A percentile compares a stretch with the other conserved stretches of the same genome.
Conservation (phyloP, 2,329 filamentous ascomycete species). For the Fusarium incarnatum region DNA sequence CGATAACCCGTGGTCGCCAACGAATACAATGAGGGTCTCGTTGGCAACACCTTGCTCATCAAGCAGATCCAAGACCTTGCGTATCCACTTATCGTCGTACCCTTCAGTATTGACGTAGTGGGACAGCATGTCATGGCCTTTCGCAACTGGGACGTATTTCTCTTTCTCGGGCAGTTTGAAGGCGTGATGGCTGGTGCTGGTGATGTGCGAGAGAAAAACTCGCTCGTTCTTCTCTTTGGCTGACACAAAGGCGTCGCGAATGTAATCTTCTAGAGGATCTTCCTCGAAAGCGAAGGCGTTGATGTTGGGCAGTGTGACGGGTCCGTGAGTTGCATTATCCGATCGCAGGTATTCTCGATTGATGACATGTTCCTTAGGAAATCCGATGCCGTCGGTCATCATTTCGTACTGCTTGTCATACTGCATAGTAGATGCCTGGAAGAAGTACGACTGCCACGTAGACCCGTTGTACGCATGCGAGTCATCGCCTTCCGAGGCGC, state of each 20-base stretch:
- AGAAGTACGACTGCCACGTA: conserved; percentile 50
- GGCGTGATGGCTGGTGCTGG: conserved; percentile 49
- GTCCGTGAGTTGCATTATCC: conserved; percentile 47
- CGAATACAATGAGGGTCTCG: conserved; percentile 50
- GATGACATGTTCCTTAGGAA: conserved; percentile 44
- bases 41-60: conserved; percentile 50
- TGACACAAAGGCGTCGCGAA: conserved; percentile 48
- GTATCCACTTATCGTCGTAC: conserved; percentile 50
- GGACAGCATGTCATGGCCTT: conserved; percentile 47
- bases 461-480: conserved; percentile 25
- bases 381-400: conserved; percentile 48
- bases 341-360: conserved; percentile 48
- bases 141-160: conserved; percentile 43
- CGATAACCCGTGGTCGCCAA: conserved; percentile 51
- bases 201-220: conserved; percentile 48
- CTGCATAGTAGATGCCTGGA: conserved; percentile 48
- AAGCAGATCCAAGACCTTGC: conserved; percentile 47
- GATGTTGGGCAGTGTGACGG: conserved; percentile 46
- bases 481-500: neutral
- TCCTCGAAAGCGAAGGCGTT: conserved; percentile 54
- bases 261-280: conserved; percentile 48
- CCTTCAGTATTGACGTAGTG: conserved; percentile 50
- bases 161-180: conserved; percentile 48
- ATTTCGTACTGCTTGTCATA: conserved; percentile 52
- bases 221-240: conserved; percentile 50